Base-by-base conservation (phyloP, 345 rosid genomes). In the Populus euphratica region DNA sequence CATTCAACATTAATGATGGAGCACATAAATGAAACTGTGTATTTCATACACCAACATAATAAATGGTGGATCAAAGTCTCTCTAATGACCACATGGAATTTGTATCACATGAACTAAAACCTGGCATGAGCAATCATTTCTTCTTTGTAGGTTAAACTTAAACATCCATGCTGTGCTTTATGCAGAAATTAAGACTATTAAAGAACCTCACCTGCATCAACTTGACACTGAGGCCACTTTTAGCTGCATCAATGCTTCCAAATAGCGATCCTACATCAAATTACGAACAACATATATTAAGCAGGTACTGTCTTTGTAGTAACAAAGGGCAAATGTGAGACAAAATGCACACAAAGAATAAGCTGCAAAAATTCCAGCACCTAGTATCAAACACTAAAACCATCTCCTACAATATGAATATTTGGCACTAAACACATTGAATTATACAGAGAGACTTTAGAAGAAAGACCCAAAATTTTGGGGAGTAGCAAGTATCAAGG, bases 231-330 rank as follows among this genome's bases (percentile, higher is more conserved):
- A 95, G 94, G 75, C 86, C 79, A 62, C 83, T 81, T 87, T 88
- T 93, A 69, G 97, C 92, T 72, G 81, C 89, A 82, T 89, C 96
- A 47, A 75, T 73, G 83, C 87, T 92, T 84, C 89, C 96, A 87
- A 95, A 95, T 36, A 92, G 81, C 78, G 98, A 96, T 35, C 99
- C 99, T 96, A 80, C 85, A 89, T 10, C 73, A 83, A 50, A 80
- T 71, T 49, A 47, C 2, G 52, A 71, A 63, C 72, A 75, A 74
- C 72, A 65, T 25, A 35, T 67, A 41, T 73, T 77, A 66, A 87
- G 72, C 59, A 47, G 43, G 49, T 61, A 68, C 43, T 25, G 0
- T 75, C 50, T 35, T 76, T 72, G 31, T 21, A 33, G 33, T 41
- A 52, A 68, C 16, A 62, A 63, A 73, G 70, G 23, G 52, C 17